These are phyloP conservation scores for Ophiocordyceps australis DNA, from an alignment of 2,329 filamentous ascomycete species.

Conservation along the genomic window DNA sequence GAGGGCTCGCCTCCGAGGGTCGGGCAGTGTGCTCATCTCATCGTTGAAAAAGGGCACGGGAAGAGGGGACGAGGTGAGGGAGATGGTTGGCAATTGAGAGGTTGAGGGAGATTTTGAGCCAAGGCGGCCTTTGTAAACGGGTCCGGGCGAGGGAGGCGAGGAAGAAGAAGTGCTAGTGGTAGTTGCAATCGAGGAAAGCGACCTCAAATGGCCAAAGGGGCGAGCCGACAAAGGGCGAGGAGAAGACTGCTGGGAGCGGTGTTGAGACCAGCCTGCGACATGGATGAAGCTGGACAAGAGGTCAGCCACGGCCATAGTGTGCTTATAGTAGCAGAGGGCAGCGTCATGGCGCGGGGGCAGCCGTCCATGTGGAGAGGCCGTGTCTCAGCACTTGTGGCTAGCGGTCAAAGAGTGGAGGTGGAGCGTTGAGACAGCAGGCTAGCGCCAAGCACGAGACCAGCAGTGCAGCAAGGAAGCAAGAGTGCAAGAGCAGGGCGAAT, in stretches of 20 bases:
- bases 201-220: slow-evolving; percentile 30
- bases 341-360: slow-evolving; percentile 1
- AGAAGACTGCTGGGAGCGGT: slow-evolving; percentile 13
- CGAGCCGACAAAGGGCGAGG: slow-evolving; percentile 10
- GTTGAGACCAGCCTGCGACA: slow-evolving; percentile 33
- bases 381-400: slow-evolving; percentile 1
- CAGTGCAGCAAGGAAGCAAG: no score
- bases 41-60: slow-evolving; percentile 25
- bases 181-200: slow-evolving; percentile 34
- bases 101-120: slow-evolving; percentile 17
- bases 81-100: slow-evolving; percentile 16
- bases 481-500: no score
- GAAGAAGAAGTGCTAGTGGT: slow-evolving; percentile 16
- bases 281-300: slow-evolving; percentile 27
- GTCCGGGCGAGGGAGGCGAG: slow-evolving; percentile 13
- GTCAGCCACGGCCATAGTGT: slow-evolving; percentile 5
- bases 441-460: no score
- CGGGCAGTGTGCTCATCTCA: slow-evolving; percentile 52
- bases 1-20: slow-evolving; percentile 36
- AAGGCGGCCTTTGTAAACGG: slow-evolving; percentile 13
- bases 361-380: slow-evolving; percentile 3
- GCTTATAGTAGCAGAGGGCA: slow-evolving; percentile 1
- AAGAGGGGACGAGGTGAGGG: no score
- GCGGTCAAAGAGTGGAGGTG: no score
- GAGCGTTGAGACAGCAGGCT: no score